Conservation (phyloP, 1,284 basidiomycete genomes). For the Dichomitus squalens region DNA sequence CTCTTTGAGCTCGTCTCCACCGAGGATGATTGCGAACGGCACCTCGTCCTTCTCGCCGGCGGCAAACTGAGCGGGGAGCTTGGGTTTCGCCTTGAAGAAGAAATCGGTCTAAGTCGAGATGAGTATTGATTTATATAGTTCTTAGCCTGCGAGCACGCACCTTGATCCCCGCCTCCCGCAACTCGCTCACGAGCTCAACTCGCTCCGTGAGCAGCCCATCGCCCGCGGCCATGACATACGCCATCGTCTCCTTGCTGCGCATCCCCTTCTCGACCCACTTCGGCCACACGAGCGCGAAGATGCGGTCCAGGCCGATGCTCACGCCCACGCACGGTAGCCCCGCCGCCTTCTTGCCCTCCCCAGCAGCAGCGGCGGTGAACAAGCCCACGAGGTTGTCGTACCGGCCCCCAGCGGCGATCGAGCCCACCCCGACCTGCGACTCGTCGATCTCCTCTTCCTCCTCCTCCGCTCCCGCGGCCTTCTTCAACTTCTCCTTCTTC, state of each 20-base stretch:
- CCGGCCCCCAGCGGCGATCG: constrained; percentile 95
- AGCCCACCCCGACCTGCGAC: constrained; percentile 92
- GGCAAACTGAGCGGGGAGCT: constrained; percentile 85
- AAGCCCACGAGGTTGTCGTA: constrained; percentile 98
- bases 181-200: constrained; percentile 79
- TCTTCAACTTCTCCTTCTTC: constrained; percentile 54
- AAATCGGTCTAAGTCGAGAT: constrained; percentile 76
- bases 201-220: constrained; percentile 90
- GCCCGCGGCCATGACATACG: constrained; percentile 92
- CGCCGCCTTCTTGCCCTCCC: constrained; percentile 66
- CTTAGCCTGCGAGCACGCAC: too few species aligned
- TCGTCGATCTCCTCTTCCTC: constrained; percentile 93
- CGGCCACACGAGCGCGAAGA: constrained; percentile 92
- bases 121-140: constrained; percentile 2
- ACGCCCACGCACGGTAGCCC: constrained; percentile 92
- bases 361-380: constrained; percentile 83
- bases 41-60: constrained; percentile 92
- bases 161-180: constrained; percentile 91
- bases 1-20: constrained; percentile 81
- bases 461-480: constrained; percentile 45
- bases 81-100: constrained; percentile 92
- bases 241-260: constrained; percentile 92
- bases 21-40: constrained; percentile 91
- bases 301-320: constrained; percentile 93
- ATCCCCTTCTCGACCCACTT: constrained; percentile 78